Percentiles rank a stretch among this genome's conserved stretches.
These are phyloP conservation scores for Calvatia gigantea DNA, from an alignment of 768 basidiomycete genomes.

Conservation along the genomic window DNA sequence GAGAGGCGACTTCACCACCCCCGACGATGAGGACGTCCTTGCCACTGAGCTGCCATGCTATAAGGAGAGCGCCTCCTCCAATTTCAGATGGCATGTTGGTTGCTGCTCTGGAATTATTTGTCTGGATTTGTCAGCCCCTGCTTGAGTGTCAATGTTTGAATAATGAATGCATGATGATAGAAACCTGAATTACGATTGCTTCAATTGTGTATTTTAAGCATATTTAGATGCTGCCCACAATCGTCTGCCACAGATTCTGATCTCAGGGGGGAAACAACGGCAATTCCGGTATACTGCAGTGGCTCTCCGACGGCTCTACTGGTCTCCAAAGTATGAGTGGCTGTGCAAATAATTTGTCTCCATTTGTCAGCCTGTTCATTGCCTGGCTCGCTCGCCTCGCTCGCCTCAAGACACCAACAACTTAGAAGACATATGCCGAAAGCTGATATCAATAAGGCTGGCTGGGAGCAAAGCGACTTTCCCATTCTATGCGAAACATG, in stretches of 20 bases:
- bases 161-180: too few relatives aligned
- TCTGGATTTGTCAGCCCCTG: too few relatives aligned
- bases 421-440: conserved; percentile 44
- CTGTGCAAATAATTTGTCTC: conserved; percentile 3
- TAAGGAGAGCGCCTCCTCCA: conserved; percentile 73
- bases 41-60: conserved; percentile 90
- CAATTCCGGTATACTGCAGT: too few relatives aligned
- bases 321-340: too few relatives aligned
- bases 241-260: too few relatives aligned
- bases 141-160: too few relatives aligned
- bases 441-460: conserved; percentile 92
- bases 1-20: conserved; percentile 89
- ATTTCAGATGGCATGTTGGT: conserved; percentile 2
- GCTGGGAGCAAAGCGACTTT: conserved; percentile 92
- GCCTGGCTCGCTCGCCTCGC: neutral
- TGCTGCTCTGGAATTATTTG: too few relatives aligned
- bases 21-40: conserved; percentile 89
- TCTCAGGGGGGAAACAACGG: too few relatives aligned
- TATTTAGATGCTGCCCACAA: too few relatives aligned
- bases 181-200: too few relatives aligned
- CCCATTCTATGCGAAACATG: conserved; percentile 94
- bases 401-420: neutral
- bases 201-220: too few relatives aligned
- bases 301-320: too few relatives aligned
- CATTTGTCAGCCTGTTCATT: conserved; percentile 2